These are phyloP conservation scores for Exophiala bonariae DNA, from an alignment of 2,329 filamentous ascomycete genomes.

Conservation along the genomic window DNA sequence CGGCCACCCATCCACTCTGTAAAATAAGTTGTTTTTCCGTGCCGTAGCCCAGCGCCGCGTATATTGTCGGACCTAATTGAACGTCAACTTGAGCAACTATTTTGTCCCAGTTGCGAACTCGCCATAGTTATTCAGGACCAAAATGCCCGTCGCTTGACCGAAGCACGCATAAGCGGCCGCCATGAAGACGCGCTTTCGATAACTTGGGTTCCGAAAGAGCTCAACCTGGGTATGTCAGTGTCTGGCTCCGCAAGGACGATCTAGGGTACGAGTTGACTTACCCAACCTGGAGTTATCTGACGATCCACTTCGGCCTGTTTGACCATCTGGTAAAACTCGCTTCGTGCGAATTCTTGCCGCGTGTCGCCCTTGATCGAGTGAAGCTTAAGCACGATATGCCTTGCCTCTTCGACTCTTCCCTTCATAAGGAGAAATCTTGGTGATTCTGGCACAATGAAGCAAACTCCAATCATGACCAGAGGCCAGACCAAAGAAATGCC, in stretches of 20 bases:
- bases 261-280: not conserved
- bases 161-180: constrained; percentile 20
- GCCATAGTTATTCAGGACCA: constrained; percentile 23
- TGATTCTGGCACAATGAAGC: constrained; percentile 29
- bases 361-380: constrained; percentile 22
- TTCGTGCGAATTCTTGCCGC: constrained; percentile 18
- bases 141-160: constrained; percentile 19
- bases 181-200: constrained; percentile 19
- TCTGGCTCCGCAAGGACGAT: not conserved
- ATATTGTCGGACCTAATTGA: constrained; percentile 18
- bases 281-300: constrained; percentile 18
- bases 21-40: constrained; percentile 19
- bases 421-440: constrained; percentile 32
- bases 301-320: constrained; percentile 23
- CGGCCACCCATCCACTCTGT: constrained; percentile 20
- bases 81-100: too few relatives aligned
- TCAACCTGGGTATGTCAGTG: constrained; percentile 9
- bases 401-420: constrained; percentile 27
- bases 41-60: constrained; percentile 19
- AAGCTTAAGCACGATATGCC: constrained; percentile 23
- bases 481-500: constrained; percentile 21
- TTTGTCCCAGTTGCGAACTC: too few relatives aligned
- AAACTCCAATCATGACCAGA: constrained; percentile 25
- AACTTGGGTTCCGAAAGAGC: constrained; percentile 16
- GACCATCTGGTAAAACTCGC: constrained; percentile 23